phyloP scores from a whole-genome alignment of 2,329 filamentous ascomycete species.

The Cercospora sp. region DNA sequence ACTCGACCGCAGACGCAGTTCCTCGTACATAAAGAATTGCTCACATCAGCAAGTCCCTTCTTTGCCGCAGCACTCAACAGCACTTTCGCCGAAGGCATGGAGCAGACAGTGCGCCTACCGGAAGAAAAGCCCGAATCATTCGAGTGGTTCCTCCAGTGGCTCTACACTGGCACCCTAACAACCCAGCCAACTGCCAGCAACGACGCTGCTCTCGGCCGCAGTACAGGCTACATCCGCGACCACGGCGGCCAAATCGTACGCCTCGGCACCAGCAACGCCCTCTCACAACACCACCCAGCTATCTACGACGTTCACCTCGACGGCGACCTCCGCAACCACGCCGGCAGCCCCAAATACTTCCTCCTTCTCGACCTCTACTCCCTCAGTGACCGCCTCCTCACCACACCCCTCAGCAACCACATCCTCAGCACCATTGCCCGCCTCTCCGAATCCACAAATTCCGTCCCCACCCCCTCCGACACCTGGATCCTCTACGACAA shows the following conservation, averaged over 20 bases:
- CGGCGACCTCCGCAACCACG: constrained; percentile 46
- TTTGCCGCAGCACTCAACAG: constrained; percentile 53
- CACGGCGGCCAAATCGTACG: constrained; percentile 15
- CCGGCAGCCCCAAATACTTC: constrained; percentile 53
- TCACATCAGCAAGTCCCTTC: constrained; percentile 51
- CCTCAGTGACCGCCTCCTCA: constrained; percentile 49
- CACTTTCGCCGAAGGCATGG: constrained; percentile 48
- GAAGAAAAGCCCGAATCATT: constrained; percentile 50
- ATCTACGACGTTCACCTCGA: constrained; percentile 31
- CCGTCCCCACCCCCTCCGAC: constrained; percentile 52
- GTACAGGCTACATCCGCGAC: constrained; percentile 8
- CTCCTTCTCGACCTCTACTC: constrained; percentile 50
- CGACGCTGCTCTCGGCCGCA: constrained; percentile 4
- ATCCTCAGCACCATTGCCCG: constrained; percentile 47
- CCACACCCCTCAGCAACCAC: constrained; percentile 49
- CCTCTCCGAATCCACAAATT: constrained; percentile 50
- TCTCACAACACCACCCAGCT: not conserved
- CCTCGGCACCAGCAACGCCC: constrained; percentile 3
- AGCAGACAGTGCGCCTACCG: constrained; percentile 46
- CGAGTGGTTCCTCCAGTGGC: constrained; percentile 54
- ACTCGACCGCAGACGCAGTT: constrained; percentile 41
- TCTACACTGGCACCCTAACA: constrained; percentile 48
- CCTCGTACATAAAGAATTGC: constrained; percentile 50
- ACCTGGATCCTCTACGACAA: constrained; percentile 51
- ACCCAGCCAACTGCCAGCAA: constrained; percentile 22